A percentile compares a stretch with the other conserved stretches of the same genome.
Evolutionary conservation across 208 protist species (phyloP).

Genomic region (Trypanosoma vivax): DNA sequence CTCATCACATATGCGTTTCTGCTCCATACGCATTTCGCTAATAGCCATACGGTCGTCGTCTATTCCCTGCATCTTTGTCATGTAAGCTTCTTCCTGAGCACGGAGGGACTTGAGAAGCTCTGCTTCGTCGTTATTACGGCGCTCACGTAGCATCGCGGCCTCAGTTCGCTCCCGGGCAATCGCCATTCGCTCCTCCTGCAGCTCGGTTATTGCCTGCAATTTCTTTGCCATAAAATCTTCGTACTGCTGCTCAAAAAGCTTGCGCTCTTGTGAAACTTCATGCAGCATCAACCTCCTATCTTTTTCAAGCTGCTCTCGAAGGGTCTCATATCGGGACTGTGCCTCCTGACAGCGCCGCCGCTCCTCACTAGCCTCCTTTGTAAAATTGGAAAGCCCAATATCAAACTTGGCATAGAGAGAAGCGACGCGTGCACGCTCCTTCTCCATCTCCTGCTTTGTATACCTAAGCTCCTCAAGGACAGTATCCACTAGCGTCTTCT

Average conservation of each 20-base stretch:
- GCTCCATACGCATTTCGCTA: constrained; percentile 48
- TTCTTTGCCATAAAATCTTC: constrained; percentile 74
- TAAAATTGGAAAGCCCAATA: constrained; percentile 52
- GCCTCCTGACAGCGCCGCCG: constrained; percentile 52
- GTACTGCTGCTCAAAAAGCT: constrained; percentile 75
- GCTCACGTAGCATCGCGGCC: constrained; percentile 56
- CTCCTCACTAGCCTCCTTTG: constrained; percentile 67
- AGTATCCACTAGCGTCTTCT: constrained; percentile 38
- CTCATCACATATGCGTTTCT: constrained; percentile 42
- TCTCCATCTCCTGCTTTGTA: constrained; percentile 50
- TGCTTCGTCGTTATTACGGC: constrained; percentile 73
- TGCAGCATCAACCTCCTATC: constrained; percentile 68
- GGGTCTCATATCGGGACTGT: constrained; percentile 68
- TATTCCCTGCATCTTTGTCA: constrained; percentile 48
- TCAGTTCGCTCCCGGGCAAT: constrained; percentile 67
- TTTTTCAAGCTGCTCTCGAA: constrained; percentile 75
- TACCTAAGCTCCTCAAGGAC: constrained; percentile 57
- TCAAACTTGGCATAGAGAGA: constrained; percentile 77
- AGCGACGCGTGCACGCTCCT: constrained; percentile 57
- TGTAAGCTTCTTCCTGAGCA: constrained; percentile 68
- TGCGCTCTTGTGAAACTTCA: constrained; percentile 78
- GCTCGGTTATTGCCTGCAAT: constrained; percentile 59
- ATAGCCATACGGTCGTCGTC: constrained; percentile 56
- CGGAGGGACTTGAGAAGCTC: constrained; percentile 63
- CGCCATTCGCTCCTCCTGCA: constrained; percentile 71